Evolutionary conservation across 1,284 basidiomycete species (phyloP).

Genomic region (Sutorius eximius): DNA sequence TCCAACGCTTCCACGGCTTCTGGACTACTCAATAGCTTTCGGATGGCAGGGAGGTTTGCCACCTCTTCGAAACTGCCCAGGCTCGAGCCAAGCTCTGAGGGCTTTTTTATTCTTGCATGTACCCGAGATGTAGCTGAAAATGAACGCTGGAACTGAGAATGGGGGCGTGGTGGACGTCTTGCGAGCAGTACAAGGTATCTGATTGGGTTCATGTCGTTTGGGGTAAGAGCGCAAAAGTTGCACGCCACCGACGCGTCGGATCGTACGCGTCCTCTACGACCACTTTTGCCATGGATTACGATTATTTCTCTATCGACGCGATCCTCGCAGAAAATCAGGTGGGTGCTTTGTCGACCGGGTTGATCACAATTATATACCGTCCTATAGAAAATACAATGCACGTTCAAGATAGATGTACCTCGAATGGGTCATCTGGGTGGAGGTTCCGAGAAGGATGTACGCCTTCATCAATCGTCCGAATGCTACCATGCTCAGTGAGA

Average conservation of each 20-base stretch:
- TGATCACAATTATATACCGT: neutral
- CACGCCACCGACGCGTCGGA: slow-evolving; percentile 29
- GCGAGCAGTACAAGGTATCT: slow-evolving; percentile 12
- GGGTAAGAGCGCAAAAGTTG: slow-evolving; percentile 1
- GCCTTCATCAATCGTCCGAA: slow-evolving; percentile 25
- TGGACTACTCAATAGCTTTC: slow-evolving; percentile 50
- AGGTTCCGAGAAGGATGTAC: slow-evolving; percentile 76
- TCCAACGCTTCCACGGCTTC: slow-evolving; percentile 48
- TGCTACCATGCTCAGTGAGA: slow-evolving; percentile 9
- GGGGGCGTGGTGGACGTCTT: slow-evolving; percentile 16
- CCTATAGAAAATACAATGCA: slow-evolving; percentile 84
- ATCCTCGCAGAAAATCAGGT: slow-evolving; percentile 91
- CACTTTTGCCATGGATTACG: slow-evolving; percentile 63
- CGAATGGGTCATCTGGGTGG: slow-evolving; percentile 87
- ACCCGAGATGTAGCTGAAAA: slow-evolving; percentile 40
- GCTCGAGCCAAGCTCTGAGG: slow-evolving; percentile 40
- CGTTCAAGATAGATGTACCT: slow-evolving; percentile 82
- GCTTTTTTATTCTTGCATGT: slow-evolving; percentile 32
- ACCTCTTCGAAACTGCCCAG: slow-evolving; percentile 40
- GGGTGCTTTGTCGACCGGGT: slow-evolving; percentile 9
- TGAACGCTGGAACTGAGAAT: slow-evolving; percentile 26
- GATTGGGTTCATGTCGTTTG: slow-evolving; percentile 26
- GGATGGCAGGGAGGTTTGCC: slow-evolving; percentile 44
- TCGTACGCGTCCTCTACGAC: neutral
- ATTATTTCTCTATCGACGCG: slow-evolving; percentile 85